Base-by-base conservation (phyloP, 495 filamentous ascomycete genomes). In the Penicillium robsamsonii region DNA sequence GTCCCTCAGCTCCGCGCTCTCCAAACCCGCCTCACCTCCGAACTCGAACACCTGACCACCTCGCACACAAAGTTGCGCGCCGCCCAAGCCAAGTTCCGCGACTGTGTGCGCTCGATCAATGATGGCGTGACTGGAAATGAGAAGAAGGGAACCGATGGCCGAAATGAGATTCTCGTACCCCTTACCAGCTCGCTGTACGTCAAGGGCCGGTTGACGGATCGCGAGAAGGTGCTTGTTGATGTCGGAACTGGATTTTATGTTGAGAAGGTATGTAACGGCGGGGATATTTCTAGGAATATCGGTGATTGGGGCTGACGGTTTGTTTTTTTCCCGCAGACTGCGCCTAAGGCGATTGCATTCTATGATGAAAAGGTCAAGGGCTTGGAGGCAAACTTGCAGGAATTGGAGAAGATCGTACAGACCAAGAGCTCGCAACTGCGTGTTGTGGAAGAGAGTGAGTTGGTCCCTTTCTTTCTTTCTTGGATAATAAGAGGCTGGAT, bases 171-270 rank as follows among this genome's bases (percentile, higher is more conserved):
- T 50, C 81, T 98, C 5, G 89, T 98, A 18, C 94, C 94, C 0
- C 73, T 98, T 48, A 98, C 94, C 2, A 89, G 88, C 58, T 96
- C 91, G 20, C 83, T 98, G 46, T 98, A 97, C 72, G 92, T 97
- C 13, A 89, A 90, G 45, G 95, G 93, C 6, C 83, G 76, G 18
- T 78, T 97, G 20, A 79, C 90, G 31, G 83, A 87, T 70, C 82
- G 87, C 10, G 83, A 89, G 56, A 87, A 86, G 56, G 92, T 97
- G 11, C 79, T 98, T 43, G 91, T 98, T 22, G 94, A 98, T 76
- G 87, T 98, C 17, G 94, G 94, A 15, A 98, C 94, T 1, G 94
- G 94, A 3, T 98, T 94, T 70, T 97, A 90, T 69, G 88, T 97
- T 53, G 94, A 97, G 75, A 98, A 98, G 83, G 88, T 89, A 56